Evolutionary conservation across 2,329 filamentous ascomycete genomes (phyloP).

Genomic region (Penicillium sp.): DNA sequence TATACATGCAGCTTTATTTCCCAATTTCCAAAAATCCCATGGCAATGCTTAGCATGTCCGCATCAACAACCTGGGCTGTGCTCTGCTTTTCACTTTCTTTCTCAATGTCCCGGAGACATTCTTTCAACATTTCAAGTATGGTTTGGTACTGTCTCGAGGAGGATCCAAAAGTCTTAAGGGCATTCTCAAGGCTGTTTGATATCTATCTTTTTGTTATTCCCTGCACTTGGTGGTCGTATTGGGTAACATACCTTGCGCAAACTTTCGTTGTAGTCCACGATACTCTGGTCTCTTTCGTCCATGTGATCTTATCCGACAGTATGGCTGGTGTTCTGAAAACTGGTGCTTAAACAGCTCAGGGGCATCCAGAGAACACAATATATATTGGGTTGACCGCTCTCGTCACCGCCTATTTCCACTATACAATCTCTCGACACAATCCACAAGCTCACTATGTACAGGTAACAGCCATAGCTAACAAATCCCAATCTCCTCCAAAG

Average conservation of each 20-base stretch:
- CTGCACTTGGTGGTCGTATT: neutral
- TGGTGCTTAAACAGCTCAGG: neutral
- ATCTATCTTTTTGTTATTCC: slow-evolving; percentile 28
- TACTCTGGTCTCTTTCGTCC: neutral
- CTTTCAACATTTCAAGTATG: slow-evolving; percentile 36
- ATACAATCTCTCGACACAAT: no score
- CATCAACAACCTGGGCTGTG: slow-evolving; percentile 20
- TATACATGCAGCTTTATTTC: slow-evolving; percentile 9
- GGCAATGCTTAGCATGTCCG: slow-evolving; percentile 31
- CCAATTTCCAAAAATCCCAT: slow-evolving; percentile 35
- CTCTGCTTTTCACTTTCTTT: slow-evolving; percentile 3
- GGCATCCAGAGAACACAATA: neutral
- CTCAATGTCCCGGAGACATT: slow-evolving; percentile 33
- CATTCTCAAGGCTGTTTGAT: slow-evolving; percentile 43
- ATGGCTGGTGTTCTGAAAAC: neutral
- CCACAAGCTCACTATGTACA: no score
- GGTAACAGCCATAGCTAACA: neutral
- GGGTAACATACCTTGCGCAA: slow-evolving; percentile 16
- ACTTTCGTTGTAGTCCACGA: slow-evolving; percentile 18
- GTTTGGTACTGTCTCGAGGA: slow-evolving; percentile 38
- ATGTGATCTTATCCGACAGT: neutral
- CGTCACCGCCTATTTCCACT: neutral
- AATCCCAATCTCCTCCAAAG: neutral
- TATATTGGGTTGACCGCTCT: neutral
- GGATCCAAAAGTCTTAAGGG: slow-evolving; percentile 38